Base-by-base conservation (phyloP, 2,329 filamentous ascomycete species). In the Microcyclosporella mali region DNA sequence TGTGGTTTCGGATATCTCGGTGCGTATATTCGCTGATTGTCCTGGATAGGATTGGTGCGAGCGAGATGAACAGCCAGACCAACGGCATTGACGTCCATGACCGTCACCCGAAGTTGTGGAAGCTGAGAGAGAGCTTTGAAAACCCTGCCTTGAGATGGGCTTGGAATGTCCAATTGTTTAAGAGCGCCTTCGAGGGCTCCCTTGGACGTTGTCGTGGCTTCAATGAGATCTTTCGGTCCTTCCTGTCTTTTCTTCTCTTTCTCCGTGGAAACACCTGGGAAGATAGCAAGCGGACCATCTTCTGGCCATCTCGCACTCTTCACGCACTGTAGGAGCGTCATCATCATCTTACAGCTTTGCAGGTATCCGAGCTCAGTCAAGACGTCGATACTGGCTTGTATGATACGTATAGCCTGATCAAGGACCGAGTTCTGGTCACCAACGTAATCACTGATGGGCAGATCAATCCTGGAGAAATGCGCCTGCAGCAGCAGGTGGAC, bases 401-500 rank as follows among this genome's bases (percentile, higher is more conserved):
- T 82, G 63, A 98, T 92, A 78, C 92, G 92, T 46, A 98, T 92
- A 4, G 88, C 86, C 64, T 98, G 92, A 64, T 98, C 92, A 1
- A 98, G 75, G 2, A 98, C 92, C 40, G 74, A 79, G 43, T 75
- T 83, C 66, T 94, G 86, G 65, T 98, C 92, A 56, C 92, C 92
- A 2, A 98, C 88, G 61, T 98, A 98, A 73, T 98, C 92, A 1
- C 86, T 84, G 45, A 98, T 95, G 3, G 94, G 94, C 3, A 98
- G 79, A 41, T 90, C 82, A 53, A 97, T 84, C 44, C 90, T 84
- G 15, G 85, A 88, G 79, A 98, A 94, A 67, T 95, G 88, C 0
- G 92, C 88, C 66, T 98, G 94, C 0, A 98, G 75, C 1, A 98
- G 75, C 29, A 98, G 70, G 70, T 95, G 97, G 0, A 92, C 82